Percentiles rank a stretch among this genome's conserved stretches.
These are phyloP conservation scores for Platanthera guangdongensis DNA, from an alignment of 106 monocot species.

Conservation along the genomic window DNA sequence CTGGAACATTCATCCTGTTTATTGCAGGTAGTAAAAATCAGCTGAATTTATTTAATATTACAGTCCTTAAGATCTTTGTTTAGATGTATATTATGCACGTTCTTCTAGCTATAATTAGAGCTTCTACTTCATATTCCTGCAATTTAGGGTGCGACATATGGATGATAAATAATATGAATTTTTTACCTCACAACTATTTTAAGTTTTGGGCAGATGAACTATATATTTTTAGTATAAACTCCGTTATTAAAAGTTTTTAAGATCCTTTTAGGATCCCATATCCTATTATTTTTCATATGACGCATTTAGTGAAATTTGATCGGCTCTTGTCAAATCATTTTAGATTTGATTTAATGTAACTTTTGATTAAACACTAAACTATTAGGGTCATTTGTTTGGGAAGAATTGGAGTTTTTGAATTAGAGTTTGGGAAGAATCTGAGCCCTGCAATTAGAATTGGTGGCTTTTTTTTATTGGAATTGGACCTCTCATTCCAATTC, in stretches of 20 bases:
- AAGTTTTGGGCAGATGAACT: no score
- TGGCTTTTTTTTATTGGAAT: no score
- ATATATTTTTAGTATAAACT: no score
- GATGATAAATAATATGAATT: not conserved
- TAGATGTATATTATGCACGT: not conserved
- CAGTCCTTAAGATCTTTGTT: not conserved
- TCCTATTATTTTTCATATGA: not conserved
- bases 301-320: not conserved
- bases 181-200: not conserved
- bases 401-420: no score
- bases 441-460: no score
- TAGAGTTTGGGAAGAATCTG: no score
- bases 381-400: no score
- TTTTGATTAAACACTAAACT: no score
- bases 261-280: not conserved
- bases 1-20: constrained; percentile 58
- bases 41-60: not conserved
- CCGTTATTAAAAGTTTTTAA: not conserved
- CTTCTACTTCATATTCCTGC: not conserved
- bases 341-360: not conserved
- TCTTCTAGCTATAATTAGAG: not conserved
- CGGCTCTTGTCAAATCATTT: not conserved
- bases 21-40: constrained; percentile 32
- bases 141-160: not conserved
- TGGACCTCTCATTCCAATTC: no score